Base-by-base conservation (phyloP, 352 stramenopile species). In the Globisporangium emineosum region DNA sequence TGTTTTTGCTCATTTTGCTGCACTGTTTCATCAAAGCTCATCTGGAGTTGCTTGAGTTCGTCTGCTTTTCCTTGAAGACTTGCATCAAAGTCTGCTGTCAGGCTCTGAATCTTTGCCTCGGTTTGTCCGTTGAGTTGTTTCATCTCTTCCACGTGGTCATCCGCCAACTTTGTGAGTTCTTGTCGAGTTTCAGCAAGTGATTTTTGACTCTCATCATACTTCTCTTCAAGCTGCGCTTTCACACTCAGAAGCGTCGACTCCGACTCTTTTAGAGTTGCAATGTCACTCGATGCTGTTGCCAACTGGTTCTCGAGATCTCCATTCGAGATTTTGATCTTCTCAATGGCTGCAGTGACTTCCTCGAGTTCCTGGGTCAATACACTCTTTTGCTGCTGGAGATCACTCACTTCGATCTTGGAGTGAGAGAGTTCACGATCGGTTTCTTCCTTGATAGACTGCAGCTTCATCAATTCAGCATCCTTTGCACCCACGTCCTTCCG, bases 301-400 rank as follows among this genome's bases (percentile, higher is more conserved):
- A 62, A 7, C 25, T 54, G 57, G 2, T 10, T 62, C 5, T 32
- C 40, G 21, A 62, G 57, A 10, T 62, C 57, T 21, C 23, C 19
- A 37, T 62, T 32, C 57, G 30, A 30, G 9, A 62, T 35, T 12
- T 51, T 52, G 17, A 62, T 51, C 12, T 62, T 30, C 6, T 62
- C 57, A 15, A 62, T 40, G 19, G 33, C 40, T 17, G 57, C 27
- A 8, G 6, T 35, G 17, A 45, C 40, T 25, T 53, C 25, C 25
- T 62, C 51, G 30, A 71, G 70, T 54, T 79, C 63, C 12, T 27
- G 59, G 25, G 42, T 17, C 64, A 77, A 57, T 27, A 27, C 17
- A 2, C 67, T 33, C 15, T 76, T 81, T 33, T 71, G 63, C 3
- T 49, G 42, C 62, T 68, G 54, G 51, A 74, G 37, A 25, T 68